Conservation (phyloP, 2,329 filamentous ascomycete genomes). For the Paracorniculantispora psalliotae region DNA sequence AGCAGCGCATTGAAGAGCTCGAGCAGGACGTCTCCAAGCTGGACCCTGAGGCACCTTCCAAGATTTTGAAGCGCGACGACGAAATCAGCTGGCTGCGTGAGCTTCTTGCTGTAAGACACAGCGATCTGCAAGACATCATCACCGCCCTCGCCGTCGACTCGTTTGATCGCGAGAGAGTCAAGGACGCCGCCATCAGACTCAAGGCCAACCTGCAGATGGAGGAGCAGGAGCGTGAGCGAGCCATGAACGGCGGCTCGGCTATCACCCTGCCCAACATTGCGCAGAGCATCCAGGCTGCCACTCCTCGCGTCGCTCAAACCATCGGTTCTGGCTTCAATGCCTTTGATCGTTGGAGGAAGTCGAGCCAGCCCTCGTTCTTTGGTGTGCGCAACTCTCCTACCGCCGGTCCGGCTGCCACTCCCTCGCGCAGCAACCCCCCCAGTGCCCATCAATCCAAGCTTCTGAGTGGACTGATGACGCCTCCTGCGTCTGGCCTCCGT, state of each 20-base stretch:
- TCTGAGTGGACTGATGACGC: slow-evolving; percentile 78
- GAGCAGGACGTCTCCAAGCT: slow-evolving; percentile 64
- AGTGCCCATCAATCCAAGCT: slow-evolving; percentile 50
- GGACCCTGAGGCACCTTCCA: slow-evolving; percentile 72
- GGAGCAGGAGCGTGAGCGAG: slow-evolving; percentile 86
- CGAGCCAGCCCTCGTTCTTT: slow-evolving; percentile 48
- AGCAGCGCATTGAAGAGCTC: slow-evolving; percentile 82
- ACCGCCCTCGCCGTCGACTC: slow-evolving; percentile 66
- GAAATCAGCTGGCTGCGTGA: slow-evolving; percentile 95
- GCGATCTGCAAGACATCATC: slow-evolving; percentile 91
- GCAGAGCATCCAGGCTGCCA: slow-evolving; percentile 69
- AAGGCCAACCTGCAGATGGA: slow-evolving; percentile 97
- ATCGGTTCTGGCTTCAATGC: slow-evolving; percentile 77
- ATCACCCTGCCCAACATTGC: slow-evolving; percentile 71
- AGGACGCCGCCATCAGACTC: slow-evolving; percentile 87
- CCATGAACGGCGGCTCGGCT: slow-evolving; percentile 64
- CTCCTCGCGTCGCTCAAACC: slow-evolving; percentile 78
- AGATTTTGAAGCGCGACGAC: slow-evolving; percentile 86
- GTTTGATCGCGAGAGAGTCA: slow-evolving; percentile 74
- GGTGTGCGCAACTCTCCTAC: slow-evolving; percentile 41
- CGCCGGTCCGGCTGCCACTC: slow-evolving; percentile 44
- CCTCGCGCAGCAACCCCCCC: slow-evolving; percentile 51
- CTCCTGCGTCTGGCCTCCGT: slow-evolving; percentile 71
- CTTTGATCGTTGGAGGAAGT: slow-evolving; percentile 91
- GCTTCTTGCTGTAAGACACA: slow-evolving; percentile 81